Percentiles rank a stretch among this genome's conserved stretches.
Evolutionary conservation across 73 alveolate genomes (phyloP).

Genomic region (Paramecium sonneborni): DNA sequence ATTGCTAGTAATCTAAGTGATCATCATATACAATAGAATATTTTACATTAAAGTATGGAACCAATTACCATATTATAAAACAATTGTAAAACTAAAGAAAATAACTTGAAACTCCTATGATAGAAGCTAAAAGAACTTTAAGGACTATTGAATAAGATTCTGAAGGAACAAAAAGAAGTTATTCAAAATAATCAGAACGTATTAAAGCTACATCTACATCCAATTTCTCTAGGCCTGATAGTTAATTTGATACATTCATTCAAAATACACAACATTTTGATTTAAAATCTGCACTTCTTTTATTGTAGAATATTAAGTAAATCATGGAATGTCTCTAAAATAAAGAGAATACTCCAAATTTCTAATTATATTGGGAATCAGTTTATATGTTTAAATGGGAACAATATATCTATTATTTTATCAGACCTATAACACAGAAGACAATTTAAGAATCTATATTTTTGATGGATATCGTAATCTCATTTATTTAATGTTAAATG

Average conservation of each 20-base stretch:
- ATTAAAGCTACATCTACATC: neutral
- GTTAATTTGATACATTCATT: neutral
- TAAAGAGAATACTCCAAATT: neutral
- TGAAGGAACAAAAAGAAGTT: neutral
- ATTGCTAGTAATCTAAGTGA: neutral
- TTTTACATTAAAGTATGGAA: neutral
- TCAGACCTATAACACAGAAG: neutral
- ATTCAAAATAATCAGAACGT: neutral
- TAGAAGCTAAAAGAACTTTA: neutral
- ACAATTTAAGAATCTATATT: neutral
- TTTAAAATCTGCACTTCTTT: neutral
- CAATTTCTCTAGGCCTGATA: neutral
- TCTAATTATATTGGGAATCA: slow-evolving; percentile 1
- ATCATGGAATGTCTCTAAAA: neutral
- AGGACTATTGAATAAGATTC: neutral
- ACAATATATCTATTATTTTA: neutral
- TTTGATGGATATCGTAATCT: neutral
- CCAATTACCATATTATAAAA: neutral
- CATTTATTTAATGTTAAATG: neutral
- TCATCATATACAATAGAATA: neutral
- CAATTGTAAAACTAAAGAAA: neutral
- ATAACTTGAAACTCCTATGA: neutral
- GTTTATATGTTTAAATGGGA: neutral
- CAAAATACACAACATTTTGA: neutral
- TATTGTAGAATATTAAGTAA: neutral